phyloP scores from a whole-genome alignment of 2,329 filamentous ascomycete species.

The Chlorencoelia australis region DNA sequence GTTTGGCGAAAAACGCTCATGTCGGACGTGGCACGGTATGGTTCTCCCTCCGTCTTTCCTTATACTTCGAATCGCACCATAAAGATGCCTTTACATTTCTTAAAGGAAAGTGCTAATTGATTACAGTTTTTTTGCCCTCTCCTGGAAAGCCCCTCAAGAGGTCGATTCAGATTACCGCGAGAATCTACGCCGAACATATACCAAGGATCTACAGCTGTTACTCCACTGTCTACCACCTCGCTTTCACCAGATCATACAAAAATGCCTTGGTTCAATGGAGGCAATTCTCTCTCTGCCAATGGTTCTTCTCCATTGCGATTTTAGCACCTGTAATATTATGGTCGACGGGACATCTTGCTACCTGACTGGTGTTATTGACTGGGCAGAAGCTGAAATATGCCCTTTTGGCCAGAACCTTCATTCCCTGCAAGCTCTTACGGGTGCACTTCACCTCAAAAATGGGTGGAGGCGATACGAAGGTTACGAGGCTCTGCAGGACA shows the following conservation, averaged over 20 bases:
- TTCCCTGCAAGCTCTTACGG: neutral
- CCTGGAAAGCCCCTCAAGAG: neutral
- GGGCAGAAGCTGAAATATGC: constrained; percentile 31
- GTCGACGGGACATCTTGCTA: constrained; percentile 14
- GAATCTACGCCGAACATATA: constrained; percentile 12
- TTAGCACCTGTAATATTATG: neutral
- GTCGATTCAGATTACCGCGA: neutral
- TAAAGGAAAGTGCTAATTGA: constrained; percentile 3
- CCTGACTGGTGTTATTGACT: constrained; percentile 33
- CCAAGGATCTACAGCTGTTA: constrained; percentile 1
- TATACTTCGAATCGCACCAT: constrained; percentile 3
- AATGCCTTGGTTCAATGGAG: constrained; percentile 18
- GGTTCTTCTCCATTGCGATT: constrained; percentile 5
- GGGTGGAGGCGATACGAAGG: neutral
- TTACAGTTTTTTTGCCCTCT: constrained; percentile 5
- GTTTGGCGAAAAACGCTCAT: constrained; percentile 29
- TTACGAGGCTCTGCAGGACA: constrained; percentile 1
- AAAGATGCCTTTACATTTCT: constrained; percentile 14
- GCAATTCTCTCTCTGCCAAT: constrained; percentile 30
- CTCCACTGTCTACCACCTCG: neutral
- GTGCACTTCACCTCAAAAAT: constrained; percentile 28
- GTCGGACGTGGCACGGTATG: constrained; percentile 20
- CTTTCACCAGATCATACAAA: neutral
- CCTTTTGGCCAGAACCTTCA: constrained; percentile 28
- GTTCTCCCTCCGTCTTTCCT: constrained; percentile 4